A percentile compares a stretch with the other conserved stretches of the same genome.
Evolutionary conservation across 306 rosid genomes (phyloP).

Genomic region (Rosa persica): DNA sequence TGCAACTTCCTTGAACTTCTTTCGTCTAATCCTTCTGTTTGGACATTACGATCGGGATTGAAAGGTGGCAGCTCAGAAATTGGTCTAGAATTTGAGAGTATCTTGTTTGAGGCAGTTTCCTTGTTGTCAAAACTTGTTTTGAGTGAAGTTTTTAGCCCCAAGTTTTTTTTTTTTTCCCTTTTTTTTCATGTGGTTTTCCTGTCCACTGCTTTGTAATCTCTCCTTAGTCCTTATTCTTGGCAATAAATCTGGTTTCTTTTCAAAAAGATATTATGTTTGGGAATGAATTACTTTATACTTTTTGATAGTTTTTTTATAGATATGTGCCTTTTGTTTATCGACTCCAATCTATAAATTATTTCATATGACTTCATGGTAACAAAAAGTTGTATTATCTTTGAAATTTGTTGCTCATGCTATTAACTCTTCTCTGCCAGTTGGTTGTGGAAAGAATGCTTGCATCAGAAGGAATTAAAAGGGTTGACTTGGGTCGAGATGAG

Average conservation of each 20-base stretch:
- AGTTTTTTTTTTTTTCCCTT: not conserved
- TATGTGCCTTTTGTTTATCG: not conserved
- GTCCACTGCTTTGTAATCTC: not conserved
- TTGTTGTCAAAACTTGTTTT: not conserved
- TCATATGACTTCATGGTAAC: not conserved
- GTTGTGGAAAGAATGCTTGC: constrained; percentile 97
- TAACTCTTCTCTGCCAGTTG: constrained; percentile 51
- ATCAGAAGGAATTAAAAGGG: constrained; percentile 81
- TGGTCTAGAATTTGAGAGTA: not conserved
- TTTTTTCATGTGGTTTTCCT: not conserved
- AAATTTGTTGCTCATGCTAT: constrained; percentile 17
- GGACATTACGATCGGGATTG: not conserved
- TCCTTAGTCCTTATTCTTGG: not conserved
- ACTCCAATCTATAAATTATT: no score
- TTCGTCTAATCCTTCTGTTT: not conserved
- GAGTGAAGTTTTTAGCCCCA: not conserved
- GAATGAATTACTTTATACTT: not conserved
- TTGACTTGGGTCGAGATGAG: constrained; percentile 79
- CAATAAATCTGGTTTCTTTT: not conserved
- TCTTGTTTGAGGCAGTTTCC: not conserved
- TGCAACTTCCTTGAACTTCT: constrained; percentile 5
- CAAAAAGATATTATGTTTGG: not conserved
- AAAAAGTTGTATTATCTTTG: not conserved
- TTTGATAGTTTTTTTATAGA: not conserved
- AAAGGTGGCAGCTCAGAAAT: not conserved